Conservation (phyloP, 331 rosid species). For the Erythrophleum ivorense region DNA sequence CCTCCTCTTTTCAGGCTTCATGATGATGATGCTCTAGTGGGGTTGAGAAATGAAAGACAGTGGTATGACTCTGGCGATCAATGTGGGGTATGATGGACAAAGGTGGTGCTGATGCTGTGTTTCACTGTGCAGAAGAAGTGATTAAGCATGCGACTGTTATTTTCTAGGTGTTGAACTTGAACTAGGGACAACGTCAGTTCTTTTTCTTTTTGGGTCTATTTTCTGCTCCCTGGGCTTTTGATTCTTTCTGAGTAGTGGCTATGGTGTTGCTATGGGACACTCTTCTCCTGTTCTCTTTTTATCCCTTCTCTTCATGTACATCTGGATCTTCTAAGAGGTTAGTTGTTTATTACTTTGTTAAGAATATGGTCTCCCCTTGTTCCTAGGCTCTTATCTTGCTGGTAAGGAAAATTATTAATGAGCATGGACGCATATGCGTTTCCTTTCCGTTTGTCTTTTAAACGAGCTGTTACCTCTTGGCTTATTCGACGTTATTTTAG, state of each 20-base stretch:
- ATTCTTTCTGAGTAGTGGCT: conserved; percentile 43
- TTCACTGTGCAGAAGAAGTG: conserved; percentile 42
- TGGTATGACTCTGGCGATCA: too few species aligned
- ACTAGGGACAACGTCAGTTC: conserved; percentile 41
- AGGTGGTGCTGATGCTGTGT: conserved; percentile 38
- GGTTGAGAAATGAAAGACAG: conserved; percentile 51
- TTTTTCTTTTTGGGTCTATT: neutral
- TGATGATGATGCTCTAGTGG: conserved; percentile 63
- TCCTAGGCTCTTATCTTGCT: too few species aligned
- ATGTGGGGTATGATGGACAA: conserved; percentile 35
- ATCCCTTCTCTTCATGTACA: conserved; percentile 41
- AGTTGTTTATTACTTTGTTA: conserved; percentile 31
- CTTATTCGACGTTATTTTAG: neutral
- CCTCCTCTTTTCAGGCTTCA: conserved; percentile 48
- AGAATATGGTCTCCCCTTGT: neutral
- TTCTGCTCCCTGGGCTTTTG: conserved; percentile 44
- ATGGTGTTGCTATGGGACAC: conserved; percentile 41
- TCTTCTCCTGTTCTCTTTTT: neutral
- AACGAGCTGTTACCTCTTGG: neutral
- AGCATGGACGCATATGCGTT: neutral
- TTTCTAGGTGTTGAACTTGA: conserved; percentile 57
- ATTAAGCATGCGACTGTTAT: conserved; percentile 53
- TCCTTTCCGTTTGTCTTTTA: neutral
- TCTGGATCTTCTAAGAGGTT: conserved; percentile 44
- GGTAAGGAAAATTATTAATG: neutral